These are phyloP conservation scores for Anthracocystis panici-leucophaei DNA, from an alignment of 1,284 basidiomycete genomes.

Conservation along the genomic window DNA sequence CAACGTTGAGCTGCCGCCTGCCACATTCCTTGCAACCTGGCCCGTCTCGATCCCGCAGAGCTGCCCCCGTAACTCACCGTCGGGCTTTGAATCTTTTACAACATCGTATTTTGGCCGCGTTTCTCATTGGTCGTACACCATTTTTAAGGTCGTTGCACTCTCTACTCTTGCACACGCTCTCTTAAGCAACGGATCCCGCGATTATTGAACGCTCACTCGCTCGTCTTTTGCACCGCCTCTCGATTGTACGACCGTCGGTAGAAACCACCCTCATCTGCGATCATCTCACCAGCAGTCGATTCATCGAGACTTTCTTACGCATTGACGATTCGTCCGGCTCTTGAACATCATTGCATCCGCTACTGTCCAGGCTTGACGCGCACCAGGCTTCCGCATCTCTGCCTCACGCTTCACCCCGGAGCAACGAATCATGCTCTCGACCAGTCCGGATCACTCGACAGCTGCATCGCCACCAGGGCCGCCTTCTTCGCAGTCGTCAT, in stretches of 20 bases:
- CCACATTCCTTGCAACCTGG: neutral
- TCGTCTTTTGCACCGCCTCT: too few species aligned
- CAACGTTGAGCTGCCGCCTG: neutral
- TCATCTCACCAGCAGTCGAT: neutral
- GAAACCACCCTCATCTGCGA: too few species aligned
- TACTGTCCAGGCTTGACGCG: neutral
- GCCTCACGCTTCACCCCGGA: neutral
- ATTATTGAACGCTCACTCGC: too few species aligned
- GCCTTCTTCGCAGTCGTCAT: slow-evolving; percentile 53
- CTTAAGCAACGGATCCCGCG: too few species aligned
- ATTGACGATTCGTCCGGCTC: neutral
- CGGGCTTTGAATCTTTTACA: too few species aligned
- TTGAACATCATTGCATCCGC: neutral
- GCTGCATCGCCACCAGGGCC: slow-evolving; percentile 48
- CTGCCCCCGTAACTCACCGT: too few species aligned
- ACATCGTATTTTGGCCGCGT: too few species aligned
- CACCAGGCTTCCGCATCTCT: neutral
- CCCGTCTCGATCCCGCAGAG: too few species aligned
- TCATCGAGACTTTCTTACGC: neutral
- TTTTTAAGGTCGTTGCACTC: too few species aligned
- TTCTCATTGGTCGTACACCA: too few species aligned
- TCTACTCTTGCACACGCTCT: too few species aligned
- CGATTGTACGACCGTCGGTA: too few species aligned
- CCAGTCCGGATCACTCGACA: slow-evolving; percentile 33
- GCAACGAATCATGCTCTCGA: slow-evolving; percentile 47